These are phyloP conservation scores for Botrytis sinoallii DNA, from an alignment of 2,329 filamentous ascomycete species.

Conservation along the genomic window DNA sequence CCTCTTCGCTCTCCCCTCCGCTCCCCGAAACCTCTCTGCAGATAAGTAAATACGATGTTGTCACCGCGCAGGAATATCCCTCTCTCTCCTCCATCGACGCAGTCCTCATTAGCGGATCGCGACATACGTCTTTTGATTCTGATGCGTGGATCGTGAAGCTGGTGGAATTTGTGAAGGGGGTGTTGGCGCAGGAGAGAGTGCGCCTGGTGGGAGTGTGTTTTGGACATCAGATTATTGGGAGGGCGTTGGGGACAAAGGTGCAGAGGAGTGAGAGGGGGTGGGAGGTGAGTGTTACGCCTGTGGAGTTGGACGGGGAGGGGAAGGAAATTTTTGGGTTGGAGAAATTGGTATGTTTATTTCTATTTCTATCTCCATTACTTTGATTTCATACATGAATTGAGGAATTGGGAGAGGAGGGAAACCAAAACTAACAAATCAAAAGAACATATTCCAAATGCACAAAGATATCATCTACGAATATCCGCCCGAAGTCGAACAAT, in stretches of 20 bases:
- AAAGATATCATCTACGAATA: conserved; percentile 68
- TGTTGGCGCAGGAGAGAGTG: conserved; percentile 60
- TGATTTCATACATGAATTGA: neutral
- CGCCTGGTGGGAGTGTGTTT: conserved; percentile 81
- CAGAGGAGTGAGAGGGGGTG: conserved; percentile 66
- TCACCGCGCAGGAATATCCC: conserved; percentile 68
- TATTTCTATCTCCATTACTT: neutral
- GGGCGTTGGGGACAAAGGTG: conserved; percentile 67
- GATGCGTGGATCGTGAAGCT: conserved; percentile 74
- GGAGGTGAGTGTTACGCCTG: conserved; percentile 74
- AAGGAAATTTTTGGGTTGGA: conserved; percentile 69
- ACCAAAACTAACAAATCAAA: too few species aligned
- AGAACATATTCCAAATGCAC: conserved; percentile 84
- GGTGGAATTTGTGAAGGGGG: conserved; percentile 60
- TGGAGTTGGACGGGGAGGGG: conserved; percentile 63
- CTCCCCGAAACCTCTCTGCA: conserved; percentile 40
- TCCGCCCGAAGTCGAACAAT: conserved; percentile 57
- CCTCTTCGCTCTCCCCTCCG: conserved; percentile 45
- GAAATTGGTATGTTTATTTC: conserved; percentile 45
- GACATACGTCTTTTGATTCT: conserved; percentile 69
- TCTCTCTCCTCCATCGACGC: conserved; percentile 73
- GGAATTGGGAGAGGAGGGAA: too few species aligned
- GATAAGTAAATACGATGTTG: conserved; percentile 64
- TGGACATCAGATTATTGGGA: conserved; percentile 79
- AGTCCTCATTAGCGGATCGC: conserved; percentile 75